Evolutionary conservation across 2,329 filamentous ascomycete species (phyloP).

Genomic region (Bertia moriformis): DNA sequence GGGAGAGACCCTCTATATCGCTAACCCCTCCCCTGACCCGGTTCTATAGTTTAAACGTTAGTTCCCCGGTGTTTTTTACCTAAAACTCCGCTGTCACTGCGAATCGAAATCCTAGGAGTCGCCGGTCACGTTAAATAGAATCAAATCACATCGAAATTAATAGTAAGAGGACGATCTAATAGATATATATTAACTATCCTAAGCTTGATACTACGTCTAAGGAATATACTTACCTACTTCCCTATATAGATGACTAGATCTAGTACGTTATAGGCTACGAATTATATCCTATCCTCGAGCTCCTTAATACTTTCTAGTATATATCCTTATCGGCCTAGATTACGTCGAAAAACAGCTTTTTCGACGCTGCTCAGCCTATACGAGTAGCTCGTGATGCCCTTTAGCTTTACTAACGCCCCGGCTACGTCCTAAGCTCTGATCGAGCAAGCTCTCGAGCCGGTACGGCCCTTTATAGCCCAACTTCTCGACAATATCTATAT

Average conservation of each 20-base stretch:
- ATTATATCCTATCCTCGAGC: background rate
- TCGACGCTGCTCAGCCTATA: constrained; percentile 9
- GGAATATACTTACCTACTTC: background rate
- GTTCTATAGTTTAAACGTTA: too few species aligned
- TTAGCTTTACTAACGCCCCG: constrained; percentile 9
- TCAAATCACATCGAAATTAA: background rate
- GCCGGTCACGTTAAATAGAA: too few species aligned
- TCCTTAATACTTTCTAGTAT: background rate
- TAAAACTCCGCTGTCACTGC: too few species aligned
- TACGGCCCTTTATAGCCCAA: background rate
- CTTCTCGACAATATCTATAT: background rate
- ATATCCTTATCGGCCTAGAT: constrained; percentile 8
- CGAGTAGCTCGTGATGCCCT: constrained; percentile 14
- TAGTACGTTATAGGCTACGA: background rate
- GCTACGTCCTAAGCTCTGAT: constrained; percentile 5
- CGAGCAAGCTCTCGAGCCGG: constrained; percentile 4
- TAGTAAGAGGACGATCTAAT: background rate
- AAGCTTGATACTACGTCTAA: background rate
- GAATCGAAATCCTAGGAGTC: too few species aligned
- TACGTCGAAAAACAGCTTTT: constrained; percentile 16
- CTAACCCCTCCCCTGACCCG: too few species aligned
- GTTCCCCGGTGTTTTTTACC: too few species aligned
- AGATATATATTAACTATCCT: background rate
- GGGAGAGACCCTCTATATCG: too few species aligned
- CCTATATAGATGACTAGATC: background rate